Conservation (phyloP, 1,284 basidiomycete genomes). For the Pascua sp. region DNA sequence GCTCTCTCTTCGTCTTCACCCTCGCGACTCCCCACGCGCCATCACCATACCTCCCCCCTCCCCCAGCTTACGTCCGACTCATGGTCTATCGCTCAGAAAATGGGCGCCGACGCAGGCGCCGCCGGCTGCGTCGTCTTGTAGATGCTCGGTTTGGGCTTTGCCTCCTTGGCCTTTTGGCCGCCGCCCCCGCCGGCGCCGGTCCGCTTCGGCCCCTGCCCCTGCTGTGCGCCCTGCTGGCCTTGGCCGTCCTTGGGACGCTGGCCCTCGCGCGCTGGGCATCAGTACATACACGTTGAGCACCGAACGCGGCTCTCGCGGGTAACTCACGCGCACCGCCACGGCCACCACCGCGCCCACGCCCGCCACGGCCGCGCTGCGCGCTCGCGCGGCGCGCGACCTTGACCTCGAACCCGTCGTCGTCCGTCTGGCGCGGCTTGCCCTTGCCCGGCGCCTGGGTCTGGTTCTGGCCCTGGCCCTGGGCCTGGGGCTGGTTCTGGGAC, state of each 20-base stretch:
- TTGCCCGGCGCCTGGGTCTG: constrained; percentile 4
- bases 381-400: constrained; percentile 21
- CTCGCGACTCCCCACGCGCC: no score
- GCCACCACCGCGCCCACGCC: constrained; percentile 9
- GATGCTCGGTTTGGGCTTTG: constrained; percentile 26
- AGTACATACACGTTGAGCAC: neutral
- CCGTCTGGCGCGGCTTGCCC: constrained; percentile 17
- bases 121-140: constrained; percentile 22
- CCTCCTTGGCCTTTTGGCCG: constrained; percentile 1
- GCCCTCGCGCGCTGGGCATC: constrained; percentile 12
- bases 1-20: neutral
- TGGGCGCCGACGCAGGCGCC: constrained; percentile 13
- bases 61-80: no score
- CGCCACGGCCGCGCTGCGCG: constrained; percentile 12
- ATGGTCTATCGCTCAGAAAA: constrained; percentile 7
- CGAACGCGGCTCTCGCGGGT: no score
- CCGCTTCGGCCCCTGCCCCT: neutral
- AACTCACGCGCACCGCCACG: constrained; percentile 14
- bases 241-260: constrained; percentile 1
- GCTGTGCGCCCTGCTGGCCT: neutral
- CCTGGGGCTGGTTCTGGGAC: no score
- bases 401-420: constrained; percentile 43
- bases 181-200: neutral
- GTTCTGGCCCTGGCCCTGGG: neutral
- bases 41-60: no score